These are phyloP conservation scores for Coemansia sp. DNA, from an alignment of 192 early-diverging fungal genomes.

Conservation along the genomic window DNA sequence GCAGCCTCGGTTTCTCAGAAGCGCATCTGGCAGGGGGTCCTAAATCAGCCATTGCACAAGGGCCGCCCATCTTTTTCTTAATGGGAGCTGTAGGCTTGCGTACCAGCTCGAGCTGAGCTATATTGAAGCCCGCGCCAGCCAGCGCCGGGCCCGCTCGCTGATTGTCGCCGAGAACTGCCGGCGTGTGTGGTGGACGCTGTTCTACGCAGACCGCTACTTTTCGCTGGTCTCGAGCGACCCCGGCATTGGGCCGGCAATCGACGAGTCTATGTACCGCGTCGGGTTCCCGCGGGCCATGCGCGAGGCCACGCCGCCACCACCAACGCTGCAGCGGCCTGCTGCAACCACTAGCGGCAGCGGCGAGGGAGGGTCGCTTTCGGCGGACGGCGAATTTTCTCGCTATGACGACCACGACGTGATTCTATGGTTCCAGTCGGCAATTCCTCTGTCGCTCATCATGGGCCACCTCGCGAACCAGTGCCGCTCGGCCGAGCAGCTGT, in stretches of 20 bases:
- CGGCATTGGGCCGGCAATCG: conserved; percentile 31
- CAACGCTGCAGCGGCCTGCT: background rate
- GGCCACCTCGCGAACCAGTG: conserved; percentile 45
- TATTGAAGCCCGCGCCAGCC: conserved; percentile 44
- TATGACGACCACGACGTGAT: conserved; percentile 50
- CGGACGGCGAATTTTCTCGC: conserved; percentile 35
- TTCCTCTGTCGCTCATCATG: conserved; percentile 48
- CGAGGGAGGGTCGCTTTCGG: background rate
- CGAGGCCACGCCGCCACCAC: conserved; percentile 44
- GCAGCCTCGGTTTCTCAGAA: too few relatives aligned
- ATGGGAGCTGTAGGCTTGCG: conserved; percentile 20
- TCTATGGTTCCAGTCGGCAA: conserved; percentile 48
- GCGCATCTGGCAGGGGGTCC: too few relatives aligned
- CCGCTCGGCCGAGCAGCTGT: conserved; percentile 43
- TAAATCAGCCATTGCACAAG: too few relatives aligned
- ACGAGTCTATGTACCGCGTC: conserved; percentile 45
- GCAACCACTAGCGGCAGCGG: too few relatives aligned
- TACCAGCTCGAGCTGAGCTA: conserved; percentile 47
- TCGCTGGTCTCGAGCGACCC: conserved; percentile 43
- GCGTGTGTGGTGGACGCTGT: conserved; percentile 48
- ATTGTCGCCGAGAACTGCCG: conserved; percentile 51
- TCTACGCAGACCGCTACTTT: conserved; percentile 47
- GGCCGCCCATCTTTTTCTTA: background rate
- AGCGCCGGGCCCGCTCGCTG: conserved; percentile 46
- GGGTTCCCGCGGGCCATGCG: conserved; percentile 47